Percentiles rank a stretch among this genome's conserved stretches.
These are phyloP conservation scores for Neonectria coccinea DNA, from an alignment of 2,329 filamentous ascomycete species.

Conservation along the genomic window DNA sequence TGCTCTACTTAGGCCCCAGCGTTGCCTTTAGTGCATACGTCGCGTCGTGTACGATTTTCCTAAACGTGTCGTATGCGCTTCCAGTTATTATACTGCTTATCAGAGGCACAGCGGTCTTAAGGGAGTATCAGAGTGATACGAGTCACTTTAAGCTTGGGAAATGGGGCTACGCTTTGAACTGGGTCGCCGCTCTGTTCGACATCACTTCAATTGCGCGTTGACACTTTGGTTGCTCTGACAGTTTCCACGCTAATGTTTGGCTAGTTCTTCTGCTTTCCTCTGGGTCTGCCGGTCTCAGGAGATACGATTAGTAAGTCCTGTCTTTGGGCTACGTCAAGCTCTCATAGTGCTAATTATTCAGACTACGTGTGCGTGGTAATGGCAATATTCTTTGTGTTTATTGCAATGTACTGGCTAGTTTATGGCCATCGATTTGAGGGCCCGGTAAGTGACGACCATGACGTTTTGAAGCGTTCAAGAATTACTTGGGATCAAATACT, in stretches of 20 bases:
- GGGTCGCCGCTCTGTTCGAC: constrained; percentile 48
- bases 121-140: constrained; percentile 37
- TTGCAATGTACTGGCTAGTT: constrained; percentile 7
- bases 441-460: background rate
- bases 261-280: constrained; percentile 30
- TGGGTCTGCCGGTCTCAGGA: constrained; percentile 16
- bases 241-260: background rate
- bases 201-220: constrained; percentile 50
- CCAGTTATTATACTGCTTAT: constrained; percentile 53
- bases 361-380: constrained; percentile 15
- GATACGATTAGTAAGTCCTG: constrained; percentile 23
- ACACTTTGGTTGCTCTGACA: too few relatives aligned
- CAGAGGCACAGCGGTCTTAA: constrained; percentile 48
- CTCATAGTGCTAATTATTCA: background rate
- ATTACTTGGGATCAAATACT: too few relatives aligned
- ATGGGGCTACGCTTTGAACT: constrained; percentile 46
- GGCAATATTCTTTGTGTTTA: background rate
- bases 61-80: constrained; percentile 58
- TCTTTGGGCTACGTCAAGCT: background rate
- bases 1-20: constrained; percentile 56
- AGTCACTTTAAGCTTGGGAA: constrained; percentile 38
- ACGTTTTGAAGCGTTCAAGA: too few relatives aligned
- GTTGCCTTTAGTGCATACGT: constrained; percentile 60
- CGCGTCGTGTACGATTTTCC: constrained; percentile 56
- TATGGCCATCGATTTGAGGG: constrained; percentile 5